Evolutionary conservation across 1,284 basidiomycete genomes (phyloP).

Genomic region (Cryptococcus amylolentus): DNA sequence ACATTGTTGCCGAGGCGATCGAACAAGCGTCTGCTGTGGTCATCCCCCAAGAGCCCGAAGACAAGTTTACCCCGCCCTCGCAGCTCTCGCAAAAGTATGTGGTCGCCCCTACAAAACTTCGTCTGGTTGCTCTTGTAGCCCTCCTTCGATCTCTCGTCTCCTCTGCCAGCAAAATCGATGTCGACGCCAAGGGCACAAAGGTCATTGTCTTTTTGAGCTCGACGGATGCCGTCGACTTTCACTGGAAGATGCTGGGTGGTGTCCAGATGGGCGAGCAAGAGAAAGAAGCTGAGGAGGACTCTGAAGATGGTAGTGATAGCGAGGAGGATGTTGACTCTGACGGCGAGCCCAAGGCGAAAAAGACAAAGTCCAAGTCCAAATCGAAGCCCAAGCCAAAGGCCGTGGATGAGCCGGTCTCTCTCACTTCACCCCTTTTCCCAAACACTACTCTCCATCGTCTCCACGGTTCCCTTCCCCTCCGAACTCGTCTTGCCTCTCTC

Average conservation of each 20-base stretch:
- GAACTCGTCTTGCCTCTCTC: slow-evolving; percentile 75
- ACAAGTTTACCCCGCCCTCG: slow-evolving; percentile 86
- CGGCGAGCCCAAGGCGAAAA: slow-evolving; percentile 38
- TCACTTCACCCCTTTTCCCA: slow-evolving; percentile 73
- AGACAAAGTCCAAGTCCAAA: slow-evolving; percentile 15
- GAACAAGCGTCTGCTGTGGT: slow-evolving; percentile 26
- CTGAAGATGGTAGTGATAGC: slow-evolving; percentile 30
- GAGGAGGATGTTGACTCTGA: slow-evolving; percentile 30
- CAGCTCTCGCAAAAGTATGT: slow-evolving; percentile 94
- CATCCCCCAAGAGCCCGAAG: slow-evolving; percentile 38
- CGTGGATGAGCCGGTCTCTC: slow-evolving; percentile 54
- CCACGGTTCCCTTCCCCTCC: slow-evolving; percentile 85
- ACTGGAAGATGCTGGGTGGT: slow-evolving; percentile 82
- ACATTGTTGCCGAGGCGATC: slow-evolving; percentile 25
- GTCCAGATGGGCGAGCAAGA: slow-evolving; percentile 63
- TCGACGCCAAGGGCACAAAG: slow-evolving; percentile 47
- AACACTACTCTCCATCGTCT: slow-evolving; percentile 81
- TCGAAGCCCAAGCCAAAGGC: slow-evolving; percentile 24
- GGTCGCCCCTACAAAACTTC: slow-evolving; percentile 86
- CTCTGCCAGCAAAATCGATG: slow-evolving; percentile 33
- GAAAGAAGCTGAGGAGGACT: slow-evolving; percentile 35
- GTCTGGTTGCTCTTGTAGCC: slow-evolving; percentile 85
- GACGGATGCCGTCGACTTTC: slow-evolving; percentile 96
- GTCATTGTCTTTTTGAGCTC: slow-evolving; percentile 96
- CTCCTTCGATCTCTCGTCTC: slow-evolving; percentile 72